Conservation (phyloP, 345 rosid genomes). For the Moricandia moricandioides region DNA sequence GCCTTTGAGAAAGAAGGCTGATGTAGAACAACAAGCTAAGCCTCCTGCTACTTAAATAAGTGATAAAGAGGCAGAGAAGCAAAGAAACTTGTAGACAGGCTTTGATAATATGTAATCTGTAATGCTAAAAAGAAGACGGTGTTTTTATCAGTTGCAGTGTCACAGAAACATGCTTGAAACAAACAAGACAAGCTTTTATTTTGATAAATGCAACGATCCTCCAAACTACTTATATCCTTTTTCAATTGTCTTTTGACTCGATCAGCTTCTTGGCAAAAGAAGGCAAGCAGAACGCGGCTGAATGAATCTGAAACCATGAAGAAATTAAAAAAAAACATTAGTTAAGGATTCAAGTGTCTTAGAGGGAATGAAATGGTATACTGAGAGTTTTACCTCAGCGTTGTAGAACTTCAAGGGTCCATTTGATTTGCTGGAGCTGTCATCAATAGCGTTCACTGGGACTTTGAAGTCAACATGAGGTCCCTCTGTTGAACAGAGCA, state of each 20-base stretch:
- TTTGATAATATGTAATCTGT: neutral
- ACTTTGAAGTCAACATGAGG: slow-evolving; percentile 84
- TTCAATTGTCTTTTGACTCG: slow-evolving; percentile 48
- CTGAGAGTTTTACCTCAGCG: slow-evolving; percentile 46
- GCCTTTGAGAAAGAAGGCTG: slow-evolving; percentile 32
- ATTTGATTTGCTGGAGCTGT: slow-evolving; percentile 36
- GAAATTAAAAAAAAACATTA: neutral
- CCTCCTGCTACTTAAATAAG: neutral
- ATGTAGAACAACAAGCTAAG: slow-evolving; percentile 30
- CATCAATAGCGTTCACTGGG: slow-evolving; percentile 65
- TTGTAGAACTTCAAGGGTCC: slow-evolving; percentile 79
- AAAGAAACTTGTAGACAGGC: neutral
- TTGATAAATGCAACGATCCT: neutral
- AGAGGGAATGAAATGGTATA: neutral
- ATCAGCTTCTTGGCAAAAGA: slow-evolving; percentile 89
- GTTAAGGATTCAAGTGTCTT: neutral
- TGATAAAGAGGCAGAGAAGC: neutral
- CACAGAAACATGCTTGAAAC: neutral
- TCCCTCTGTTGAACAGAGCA: slow-evolving; percentile 95
- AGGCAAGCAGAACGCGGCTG: slow-evolving; percentile 94
- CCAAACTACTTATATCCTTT: neutral
- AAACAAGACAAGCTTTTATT: neutral
- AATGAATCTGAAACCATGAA: slow-evolving; percentile 59
- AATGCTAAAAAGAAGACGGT: neutral
- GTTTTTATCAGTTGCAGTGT: neutral